phyloP scores from a whole-genome alignment of 2,329 filamentous ascomycete genomes.

The Endoconidiophora polonica region DNA sequence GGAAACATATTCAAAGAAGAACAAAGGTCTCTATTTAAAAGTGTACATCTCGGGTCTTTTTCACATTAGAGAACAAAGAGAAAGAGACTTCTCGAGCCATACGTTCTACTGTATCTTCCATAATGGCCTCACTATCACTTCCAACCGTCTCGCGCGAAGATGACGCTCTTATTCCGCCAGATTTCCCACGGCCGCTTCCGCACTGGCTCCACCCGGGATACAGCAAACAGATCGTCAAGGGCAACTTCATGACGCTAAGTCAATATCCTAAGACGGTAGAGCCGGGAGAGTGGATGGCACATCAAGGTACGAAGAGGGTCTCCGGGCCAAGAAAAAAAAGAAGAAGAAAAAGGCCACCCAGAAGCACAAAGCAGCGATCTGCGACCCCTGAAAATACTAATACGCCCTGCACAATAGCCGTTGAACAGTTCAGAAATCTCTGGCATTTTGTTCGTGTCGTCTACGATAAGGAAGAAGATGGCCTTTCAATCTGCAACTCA shows the following conservation, averaged over 20 bases:
- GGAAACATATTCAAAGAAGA: too few relatives aligned
- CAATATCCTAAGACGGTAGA: constrained; percentile 72
- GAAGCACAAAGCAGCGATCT: neutral
- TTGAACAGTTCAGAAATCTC: constrained; percentile 68
- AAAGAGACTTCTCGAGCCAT: neutral
- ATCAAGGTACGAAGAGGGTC: constrained; percentile 46
- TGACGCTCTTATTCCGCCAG: constrained; percentile 9
- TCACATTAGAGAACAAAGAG: neutral
- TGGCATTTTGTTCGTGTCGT: constrained; percentile 68
- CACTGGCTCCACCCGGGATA: constrained; percentile 51
- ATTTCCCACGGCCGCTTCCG: constrained; percentile 26
- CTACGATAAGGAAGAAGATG: constrained; percentile 56
- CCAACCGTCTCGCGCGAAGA: constrained; percentile 10
- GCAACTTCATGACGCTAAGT: constrained; percentile 79
- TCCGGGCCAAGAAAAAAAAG: neutral
- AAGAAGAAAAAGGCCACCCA: neutral
- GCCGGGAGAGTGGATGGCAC: constrained; percentile 72
- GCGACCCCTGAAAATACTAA: neutral
- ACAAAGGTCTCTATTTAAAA: too few relatives aligned
- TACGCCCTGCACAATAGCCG: constrained; percentile 34
- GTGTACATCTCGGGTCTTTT: too few relatives aligned
- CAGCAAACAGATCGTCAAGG: constrained; percentile 67
- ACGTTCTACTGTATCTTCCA: neutral
- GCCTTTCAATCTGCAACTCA: constrained; percentile 57
- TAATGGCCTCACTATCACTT: constrained; percentile 4